These are phyloP conservation scores for Ceratobasidium sp. DNA, from an alignment of 1,284 basidiomycete genomes.

Conservation along the genomic window DNA sequence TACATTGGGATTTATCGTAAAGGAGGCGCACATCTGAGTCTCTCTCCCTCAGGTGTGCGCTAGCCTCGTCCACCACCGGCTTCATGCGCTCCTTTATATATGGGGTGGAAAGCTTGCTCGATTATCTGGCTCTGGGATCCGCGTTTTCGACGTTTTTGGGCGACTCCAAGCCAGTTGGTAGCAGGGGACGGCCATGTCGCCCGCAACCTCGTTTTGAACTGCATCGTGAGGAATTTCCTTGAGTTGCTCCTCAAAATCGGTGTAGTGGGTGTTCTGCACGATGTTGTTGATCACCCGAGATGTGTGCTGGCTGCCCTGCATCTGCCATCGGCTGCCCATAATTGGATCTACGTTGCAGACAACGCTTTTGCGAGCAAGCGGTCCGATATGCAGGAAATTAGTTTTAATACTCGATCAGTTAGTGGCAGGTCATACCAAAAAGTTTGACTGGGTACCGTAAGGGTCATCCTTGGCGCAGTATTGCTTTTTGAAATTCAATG, in stretches of 20 bases:
- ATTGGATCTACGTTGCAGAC: constrained; percentile 23
- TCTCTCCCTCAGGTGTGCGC: too few species aligned
- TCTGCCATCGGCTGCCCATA: not conserved
- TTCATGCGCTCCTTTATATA: too few species aligned
- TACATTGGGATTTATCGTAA: too few species aligned
- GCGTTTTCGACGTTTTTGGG: too few species aligned
- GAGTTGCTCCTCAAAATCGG: not conserved
- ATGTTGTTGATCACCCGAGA: not conserved
- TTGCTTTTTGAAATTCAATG: not conserved
- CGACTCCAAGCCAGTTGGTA: too few species aligned
- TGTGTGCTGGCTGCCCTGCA: constrained; percentile 12
- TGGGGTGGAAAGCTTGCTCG: too few species aligned
- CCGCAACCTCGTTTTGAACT: constrained; percentile 25
- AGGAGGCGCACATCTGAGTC: too few species aligned
- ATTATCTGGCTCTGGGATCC: too few species aligned
- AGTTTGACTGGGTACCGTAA: constrained; percentile 23
- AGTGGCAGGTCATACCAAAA: not conserved
- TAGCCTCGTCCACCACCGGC: too few species aligned
- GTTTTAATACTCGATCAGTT: not conserved
- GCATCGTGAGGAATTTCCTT: constrained; percentile 33
- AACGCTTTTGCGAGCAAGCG: constrained; percentile 11
- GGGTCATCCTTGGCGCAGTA: constrained; percentile 20
- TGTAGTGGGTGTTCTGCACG: not conserved
- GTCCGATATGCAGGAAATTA: not conserved
- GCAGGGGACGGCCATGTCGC: constrained; percentile 26